Base-by-base conservation (phyloP, 805 yeast species). In the Starmerella bombi region DNA sequence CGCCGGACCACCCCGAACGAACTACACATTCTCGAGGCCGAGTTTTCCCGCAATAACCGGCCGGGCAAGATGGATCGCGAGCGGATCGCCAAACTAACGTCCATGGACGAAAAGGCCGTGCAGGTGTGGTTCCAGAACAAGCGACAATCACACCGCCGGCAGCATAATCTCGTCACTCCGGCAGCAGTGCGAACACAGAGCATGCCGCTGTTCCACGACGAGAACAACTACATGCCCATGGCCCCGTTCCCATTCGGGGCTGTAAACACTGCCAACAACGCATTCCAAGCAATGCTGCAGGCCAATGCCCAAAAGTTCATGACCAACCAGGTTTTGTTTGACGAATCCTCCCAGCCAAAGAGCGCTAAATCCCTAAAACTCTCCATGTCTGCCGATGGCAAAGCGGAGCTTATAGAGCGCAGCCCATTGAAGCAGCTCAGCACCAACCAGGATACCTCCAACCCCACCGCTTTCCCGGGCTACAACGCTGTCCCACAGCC, bases 61-160 rank as follows among this genome's bases (percentile, higher is more conserved):
- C 98, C 98, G 34, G 78, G 80, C 56, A 79, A 77, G 58, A 62
- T 69, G 34, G 70, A 79, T 55, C 74, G 97, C 51, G 67, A 73
- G 33, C 80, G 77, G 49, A 81, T 91, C 49, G 94, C 97, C 4
- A 60, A 64, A 23, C 72, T 67, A 49, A 93, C 91, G 31, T 77
- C 76, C 50, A 91, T 91, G 97, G 75, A 88, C n/a, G 96, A 86
- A 60, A 84, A 86, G 59, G 94, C 96, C 2, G 94, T 91, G 27
- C 98, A 91, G 64, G 84, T 88, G 48, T 91, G 98, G 98, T 91
- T 91, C 64, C 98, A 91, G 63, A 91, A 91, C 62, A 81, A 77
- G 60, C 74, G 98, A 60, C 96, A 88, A 61, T 71, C 86, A 28
- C 62, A 79, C 48, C 58, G 66, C 10, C 55, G 61, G 31, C 48